phyloP scores from a whole-genome alignment of 306 rosid species.

The Erythrophleum fordii region DNA sequence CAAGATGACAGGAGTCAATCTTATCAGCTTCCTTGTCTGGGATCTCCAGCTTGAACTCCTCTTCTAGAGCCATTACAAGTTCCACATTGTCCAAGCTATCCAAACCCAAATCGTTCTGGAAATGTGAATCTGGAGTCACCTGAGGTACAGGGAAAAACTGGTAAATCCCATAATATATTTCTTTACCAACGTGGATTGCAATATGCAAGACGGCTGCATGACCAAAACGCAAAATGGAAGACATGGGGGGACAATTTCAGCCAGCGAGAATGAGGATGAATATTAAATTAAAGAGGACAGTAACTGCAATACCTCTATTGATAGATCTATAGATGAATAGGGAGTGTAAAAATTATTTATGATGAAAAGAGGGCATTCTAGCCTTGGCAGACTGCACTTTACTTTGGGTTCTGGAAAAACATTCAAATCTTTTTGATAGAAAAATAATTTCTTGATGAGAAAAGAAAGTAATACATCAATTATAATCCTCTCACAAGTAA shows the following conservation, averaged over 20 bases:
- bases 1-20: slow-evolving; percentile 78
- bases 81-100: slow-evolving; percentile 99
- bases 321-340: neutral
- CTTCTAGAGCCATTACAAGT: slow-evolving; percentile 95
- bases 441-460: neutral
- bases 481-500: neutral
- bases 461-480: neutral
- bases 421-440: neutral
- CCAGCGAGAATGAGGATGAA: neutral
- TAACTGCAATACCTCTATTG: neutral
- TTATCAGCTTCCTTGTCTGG: slow-evolving; percentile 95
- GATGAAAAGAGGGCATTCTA: neutral
- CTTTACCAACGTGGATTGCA: neutral
- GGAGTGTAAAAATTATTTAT: neutral
- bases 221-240: neutral
- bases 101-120: slow-evolving; percentile 91
- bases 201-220: slow-evolving; percentile 13
- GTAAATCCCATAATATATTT: slow-evolving; percentile 7
- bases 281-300: slow-evolving; percentile 8
- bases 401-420: neutral
- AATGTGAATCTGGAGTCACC: slow-evolving; percentile 84
- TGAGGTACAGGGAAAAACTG: slow-evolving; percentile 40
- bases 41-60: slow-evolving; percentile 96
- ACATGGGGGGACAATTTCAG: neutral
- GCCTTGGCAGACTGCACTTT: neutral